phyloP scores from a whole-genome alignment of 225 moss, liverwort and hornwort species.

The Pseudisothecium myosuroides region DNA sequence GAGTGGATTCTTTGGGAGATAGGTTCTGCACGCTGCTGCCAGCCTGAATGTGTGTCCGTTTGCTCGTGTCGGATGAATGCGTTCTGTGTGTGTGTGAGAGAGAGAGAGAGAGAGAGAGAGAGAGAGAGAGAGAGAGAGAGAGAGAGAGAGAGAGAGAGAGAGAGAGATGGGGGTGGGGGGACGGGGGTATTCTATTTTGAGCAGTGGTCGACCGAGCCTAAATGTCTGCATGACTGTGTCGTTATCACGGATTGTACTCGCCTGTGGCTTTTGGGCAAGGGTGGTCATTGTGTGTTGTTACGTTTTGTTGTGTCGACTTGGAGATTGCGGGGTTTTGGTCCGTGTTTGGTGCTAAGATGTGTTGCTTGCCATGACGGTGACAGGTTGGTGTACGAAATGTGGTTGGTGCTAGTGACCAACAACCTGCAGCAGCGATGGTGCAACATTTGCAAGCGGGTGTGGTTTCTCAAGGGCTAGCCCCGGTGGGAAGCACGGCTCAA shows the following conservation, averaged over 20 bases:
- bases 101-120: neutral
- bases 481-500: constrained; percentile 12
- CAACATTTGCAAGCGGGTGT: constrained; percentile 19
- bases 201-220: neutral
- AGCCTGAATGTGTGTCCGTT: neutral
- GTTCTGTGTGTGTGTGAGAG: neutral
- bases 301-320: neutral
- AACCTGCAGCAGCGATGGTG: constrained; percentile 8
- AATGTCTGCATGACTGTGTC: neutral
- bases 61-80: neutral
- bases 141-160: neutral
- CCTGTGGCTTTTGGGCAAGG: neutral
- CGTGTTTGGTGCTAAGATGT: neutral
- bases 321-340: neutral
- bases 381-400: constrained; percentile 18
- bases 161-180: neutral
- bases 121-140: neutral
- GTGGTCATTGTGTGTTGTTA: neutral
- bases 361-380: neutral
- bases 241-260: neutral
- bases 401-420: constrained; percentile 19
- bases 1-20: neutral
- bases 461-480: constrained; percentile 26
- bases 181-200: neutral
- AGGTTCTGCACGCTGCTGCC: neutral